Percentiles rank a stretch among this genome's conserved stretches.
phyloP scores from a whole-genome alignment of 768 basidiomycete species.

The Mrakia blollopis region DNA sequence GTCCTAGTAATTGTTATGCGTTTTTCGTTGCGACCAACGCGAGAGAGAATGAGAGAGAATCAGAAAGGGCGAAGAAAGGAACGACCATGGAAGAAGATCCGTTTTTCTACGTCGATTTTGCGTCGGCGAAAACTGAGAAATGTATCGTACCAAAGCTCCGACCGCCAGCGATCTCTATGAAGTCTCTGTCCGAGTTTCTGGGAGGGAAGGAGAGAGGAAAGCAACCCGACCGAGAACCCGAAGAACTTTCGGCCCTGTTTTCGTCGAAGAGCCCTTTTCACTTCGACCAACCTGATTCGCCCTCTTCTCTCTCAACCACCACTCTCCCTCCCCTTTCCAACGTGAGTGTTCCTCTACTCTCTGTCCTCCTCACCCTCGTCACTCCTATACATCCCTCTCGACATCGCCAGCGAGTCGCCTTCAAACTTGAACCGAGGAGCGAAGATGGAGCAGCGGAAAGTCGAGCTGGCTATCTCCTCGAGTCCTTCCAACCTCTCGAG shows the following conservation, averaged over 20 bases:
- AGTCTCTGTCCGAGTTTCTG: too few relatives aligned
- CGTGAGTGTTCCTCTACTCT: background rate
- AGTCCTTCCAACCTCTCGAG: background rate
- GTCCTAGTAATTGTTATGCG: background rate
- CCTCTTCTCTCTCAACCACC: background rate
- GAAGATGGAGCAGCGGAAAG: background rate
- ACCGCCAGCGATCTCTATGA: too few relatives aligned
- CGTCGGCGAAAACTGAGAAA: too few relatives aligned
- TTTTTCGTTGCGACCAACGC: background rate
- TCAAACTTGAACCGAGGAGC: background rate
- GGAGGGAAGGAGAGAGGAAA: too few relatives aligned
- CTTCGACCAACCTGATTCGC: too few relatives aligned
- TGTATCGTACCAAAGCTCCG: too few relatives aligned
- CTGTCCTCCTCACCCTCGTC: background rate
- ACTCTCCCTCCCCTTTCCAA: background rate
- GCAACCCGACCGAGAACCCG: too few relatives aligned
- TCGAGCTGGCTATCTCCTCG: background rate
- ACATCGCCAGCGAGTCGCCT: background rate
- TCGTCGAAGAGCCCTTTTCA: too few relatives aligned
- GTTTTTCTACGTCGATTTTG: too few relatives aligned
- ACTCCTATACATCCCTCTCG: background rate
- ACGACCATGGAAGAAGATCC: too few relatives aligned
- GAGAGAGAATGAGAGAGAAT: background rate
- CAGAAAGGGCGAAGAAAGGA: too few relatives aligned
- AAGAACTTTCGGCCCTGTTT: too few relatives aligned